Evolutionary conservation across 2,329 filamentous ascomycete species (phyloP), one percentile per base, ranked within the genome.

Genomic region (Thielaviopsis euricoi): DNA sequence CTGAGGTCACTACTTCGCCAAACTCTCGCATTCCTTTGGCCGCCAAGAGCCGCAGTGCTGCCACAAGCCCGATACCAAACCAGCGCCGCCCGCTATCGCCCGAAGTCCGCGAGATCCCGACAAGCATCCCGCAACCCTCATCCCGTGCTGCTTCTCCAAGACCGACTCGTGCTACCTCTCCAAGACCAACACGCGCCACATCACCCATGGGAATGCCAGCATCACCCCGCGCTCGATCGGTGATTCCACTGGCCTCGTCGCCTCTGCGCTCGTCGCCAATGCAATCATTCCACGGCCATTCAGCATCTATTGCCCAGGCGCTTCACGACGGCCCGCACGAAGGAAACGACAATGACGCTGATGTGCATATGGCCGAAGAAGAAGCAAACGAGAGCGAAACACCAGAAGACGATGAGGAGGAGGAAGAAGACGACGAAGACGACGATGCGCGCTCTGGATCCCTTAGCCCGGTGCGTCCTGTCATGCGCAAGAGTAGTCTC

Each of bases 401-500:
- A 1, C 43, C 43, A n/a, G 40, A 55, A 22, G 43, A 55, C 33
- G 52, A 56, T 5, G 37, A 57, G 19, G 59, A 62, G 22, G 59
- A 62, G 21, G 61, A 64, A n/a, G 64, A 70, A 29, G 65, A 68
- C 17, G 66, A 68, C 52, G 76, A 79, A 46, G 79, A 79, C 61
- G 71, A 71, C 22, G 73, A 76, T 61, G 85, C 83, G 2, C 78
- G 79, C 17, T 87, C 85, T 1, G 84, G 87, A 53, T 77, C 74
- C 0, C 88, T 86, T 0, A 90, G 85, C 64, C 87, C 87, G 0
- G 81, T 86, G 53, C 79, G 87, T 63, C 85, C 86, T 1, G 75
- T 87, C 29, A 79, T 94, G 63, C 84, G 91, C 61, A 97, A 97
- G 75, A 95, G 90, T 71, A 97, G 91, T 68, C 77, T 98, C 61